Evolutionary conservation across 176 grass and related monocot species (phyloP), one percentile per base, ranked within the genome.

Genomic region (Pharus latifolius): DNA sequence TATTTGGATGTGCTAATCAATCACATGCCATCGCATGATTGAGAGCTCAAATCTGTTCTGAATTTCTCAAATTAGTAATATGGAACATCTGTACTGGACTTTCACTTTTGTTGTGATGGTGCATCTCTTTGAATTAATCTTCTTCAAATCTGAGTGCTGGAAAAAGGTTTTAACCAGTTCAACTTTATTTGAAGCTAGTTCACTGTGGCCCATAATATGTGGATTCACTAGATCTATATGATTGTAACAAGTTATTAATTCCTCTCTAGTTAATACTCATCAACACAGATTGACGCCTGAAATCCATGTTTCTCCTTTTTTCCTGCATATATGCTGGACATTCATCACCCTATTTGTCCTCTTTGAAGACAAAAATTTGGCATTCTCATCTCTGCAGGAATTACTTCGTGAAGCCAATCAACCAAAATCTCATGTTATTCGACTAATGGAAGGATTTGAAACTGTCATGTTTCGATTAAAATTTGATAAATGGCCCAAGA

Each of bases 371-470:
- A 38, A 22, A 43, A 7, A 77, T 25, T 28, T 57, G n/a, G 28
- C 27, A 51, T 43, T 65, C 34, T 60, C 56, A 81, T 43, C 52
- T 84, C 37, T 77, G 17, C 70, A 98, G 95, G 90, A 94, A 85
- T 82, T 94, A 75, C 53, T 99, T 45, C 80, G 60, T 42, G 81
- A 90, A 65, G 78, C 48, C 53, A 72, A 74, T 50, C 84, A 72
- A 18, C 76, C 78, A 65, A 92, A 86, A 83, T 80, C 82, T 70
- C 81, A 91, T 83, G 57, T 94, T 77, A 85, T 86, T 75, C 86
- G 95, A 27, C 72, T 99, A 63, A 99, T 99, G 81, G 95, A 99
- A 76, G 95, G 95, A 81, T 99, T 91, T 65, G 95, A 99, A 84
- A 99, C 95, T 7, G 79, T 80, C 58, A 71, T 74, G 20, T 99